These are phyloP conservation scores for Tephrocybe sp. DNA, from an alignment of 768 basidiomycete species.

Conservation along the genomic window DNA sequence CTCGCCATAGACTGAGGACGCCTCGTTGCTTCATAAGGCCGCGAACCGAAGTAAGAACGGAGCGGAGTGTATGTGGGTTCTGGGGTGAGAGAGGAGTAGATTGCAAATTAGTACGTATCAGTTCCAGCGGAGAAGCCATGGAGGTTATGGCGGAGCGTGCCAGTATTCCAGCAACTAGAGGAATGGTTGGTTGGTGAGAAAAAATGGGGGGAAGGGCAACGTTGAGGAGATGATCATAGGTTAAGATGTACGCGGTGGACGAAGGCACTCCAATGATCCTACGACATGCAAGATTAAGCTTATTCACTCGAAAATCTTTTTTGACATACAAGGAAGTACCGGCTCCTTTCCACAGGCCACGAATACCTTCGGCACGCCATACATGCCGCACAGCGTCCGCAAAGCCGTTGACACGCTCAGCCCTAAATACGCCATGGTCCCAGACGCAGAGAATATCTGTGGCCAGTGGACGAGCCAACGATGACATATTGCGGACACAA, in stretches of 20 bases:
- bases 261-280: conserved; percentile 92
- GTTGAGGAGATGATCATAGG: conserved; percentile 84
- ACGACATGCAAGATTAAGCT: conserved; percentile 8
- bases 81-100: conserved; percentile 72
- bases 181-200: conserved; percentile 50
- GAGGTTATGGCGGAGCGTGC: conserved; percentile 81
- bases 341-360: conserved; percentile 93
- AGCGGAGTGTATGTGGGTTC: conserved; percentile 74
- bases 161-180: conserved; percentile 78
- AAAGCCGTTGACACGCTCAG: conserved; percentile 81
- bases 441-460: conserved; percentile 76
- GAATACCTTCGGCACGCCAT: conserved; percentile 73
- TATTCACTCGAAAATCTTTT: background rate
- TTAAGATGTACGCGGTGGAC: conserved; percentile 91
- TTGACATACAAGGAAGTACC: conserved; percentile 81
- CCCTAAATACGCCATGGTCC: conserved; percentile 67
- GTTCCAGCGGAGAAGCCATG: conserved; percentile 83
- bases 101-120: conserved; percentile 91
- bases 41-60: conserved; percentile 65
- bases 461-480: conserved; percentile 53
- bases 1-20: conserved; percentile 77
- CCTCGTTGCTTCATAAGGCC: conserved; percentile 62
- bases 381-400: conserved; percentile 82
- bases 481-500: conserved; percentile 79
- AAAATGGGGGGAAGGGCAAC: conserved; percentile 59